A percentile compares a stretch with the other conserved stretches of the same genome.
These are phyloP conservation scores for Isabelozyma heimii DNA, from an alignment of 805 yeast species.

Conservation along the genomic window DNA sequence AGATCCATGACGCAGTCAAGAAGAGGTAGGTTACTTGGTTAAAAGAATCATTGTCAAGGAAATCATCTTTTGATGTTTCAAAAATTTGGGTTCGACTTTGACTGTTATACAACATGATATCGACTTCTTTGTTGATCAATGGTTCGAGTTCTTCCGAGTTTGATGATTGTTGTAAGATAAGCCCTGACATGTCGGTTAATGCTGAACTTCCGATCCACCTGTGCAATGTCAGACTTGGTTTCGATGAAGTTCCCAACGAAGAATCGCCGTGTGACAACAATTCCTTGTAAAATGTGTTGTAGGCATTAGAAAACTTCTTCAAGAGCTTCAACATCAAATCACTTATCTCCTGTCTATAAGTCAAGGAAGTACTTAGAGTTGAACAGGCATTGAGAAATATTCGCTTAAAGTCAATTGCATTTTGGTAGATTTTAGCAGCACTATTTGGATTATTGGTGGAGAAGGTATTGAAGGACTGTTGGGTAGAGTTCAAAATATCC, in stretches of 20 bases:
- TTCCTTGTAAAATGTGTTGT: slow-evolving; percentile 31
- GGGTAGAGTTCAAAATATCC: slow-evolving; percentile 25
- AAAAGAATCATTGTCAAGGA: slow-evolving; percentile 52
- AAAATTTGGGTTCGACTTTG: slow-evolving; percentile 18
- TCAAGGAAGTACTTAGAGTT: slow-evolving; percentile 57
- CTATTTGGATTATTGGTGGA: slow-evolving; percentile 1
- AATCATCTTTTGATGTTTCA: slow-evolving; percentile 45
- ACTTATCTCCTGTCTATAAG: slow-evolving; percentile 45
- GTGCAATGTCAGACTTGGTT: slow-evolving; percentile 23
- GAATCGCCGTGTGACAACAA: slow-evolving; percentile 30
- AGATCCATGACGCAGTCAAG: slow-evolving; percentile 54
- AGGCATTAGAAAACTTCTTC: slow-evolving; percentile 32
- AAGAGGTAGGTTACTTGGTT: slow-evolving; percentile 52
- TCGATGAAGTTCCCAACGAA: slow-evolving; percentile 4
- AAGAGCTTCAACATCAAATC: slow-evolving; percentile 38
- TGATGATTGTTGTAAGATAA: slow-evolving; percentile 12
- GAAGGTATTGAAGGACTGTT: slow-evolving; percentile 1
- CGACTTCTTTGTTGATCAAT: slow-evolving; percentile 21
- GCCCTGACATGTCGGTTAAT: slow-evolving; percentile 20
- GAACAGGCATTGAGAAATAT: slow-evolving; percentile 49
- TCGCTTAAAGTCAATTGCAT: slow-evolving; percentile 45
- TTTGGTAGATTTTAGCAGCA: slow-evolving; percentile 26
- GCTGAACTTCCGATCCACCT: slow-evolving; percentile 33
- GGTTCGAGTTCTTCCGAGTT: slow-evolving; percentile 7
- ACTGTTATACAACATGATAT: slow-evolving; percentile 21